Percentiles rank a stretch among this genome's conserved stretches.
These are phyloP conservation scores for Cyclocybe aegerita DNA, from an alignment of 768 basidiomycete genomes.

Conservation along the genomic window DNA sequence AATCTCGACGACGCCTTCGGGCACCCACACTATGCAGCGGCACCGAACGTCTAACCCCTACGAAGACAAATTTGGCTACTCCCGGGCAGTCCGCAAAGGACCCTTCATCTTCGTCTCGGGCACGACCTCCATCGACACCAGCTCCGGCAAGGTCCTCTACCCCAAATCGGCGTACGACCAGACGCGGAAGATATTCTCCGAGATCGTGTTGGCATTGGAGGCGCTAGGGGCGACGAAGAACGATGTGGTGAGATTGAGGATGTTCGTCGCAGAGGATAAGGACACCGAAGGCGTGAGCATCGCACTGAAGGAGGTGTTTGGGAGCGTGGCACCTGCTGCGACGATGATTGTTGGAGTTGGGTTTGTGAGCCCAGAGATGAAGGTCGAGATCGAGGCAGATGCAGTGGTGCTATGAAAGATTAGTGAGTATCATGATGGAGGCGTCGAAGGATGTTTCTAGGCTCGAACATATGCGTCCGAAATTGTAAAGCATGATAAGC, in stretches of 20 bases:
- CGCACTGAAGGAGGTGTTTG: conserved; percentile 43
- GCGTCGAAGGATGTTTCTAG: not conserved
- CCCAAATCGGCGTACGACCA: conserved; percentile 47
- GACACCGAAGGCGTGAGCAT: conserved; percentile 36
- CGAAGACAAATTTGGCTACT: conserved; percentile 50
- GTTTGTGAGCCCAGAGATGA: conserved; percentile 48
- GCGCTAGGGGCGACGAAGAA: conserved; percentile 39
- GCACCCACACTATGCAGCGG: not conserved
- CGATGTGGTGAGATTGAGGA: conserved; percentile 47
- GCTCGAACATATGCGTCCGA: not conserved
- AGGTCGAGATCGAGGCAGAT: conserved; percentile 56
- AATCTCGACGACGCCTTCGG: not conserved
- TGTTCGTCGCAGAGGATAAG: conserved; percentile 45
- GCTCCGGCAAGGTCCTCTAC: conserved; percentile 36
- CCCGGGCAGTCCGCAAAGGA: conserved; percentile 49
- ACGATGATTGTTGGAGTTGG: conserved; percentile 51
- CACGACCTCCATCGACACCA: conserved; percentile 46
- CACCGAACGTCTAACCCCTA: conserved; percentile 47
- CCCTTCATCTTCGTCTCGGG: conserved; percentile 55
- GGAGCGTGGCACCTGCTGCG: conserved; percentile 43
- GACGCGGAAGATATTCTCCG: conserved; percentile 40
- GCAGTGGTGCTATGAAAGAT: conserved; percentile 32
- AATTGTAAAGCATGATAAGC: not conserved
- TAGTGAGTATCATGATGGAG: not conserved
- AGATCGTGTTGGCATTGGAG: conserved; percentile 43